Evolutionary conservation across 106 monocot genomes (phyloP), one percentile per base, ranked within the genome.

Genomic region (Dactylorhiza incarnata): DNA sequence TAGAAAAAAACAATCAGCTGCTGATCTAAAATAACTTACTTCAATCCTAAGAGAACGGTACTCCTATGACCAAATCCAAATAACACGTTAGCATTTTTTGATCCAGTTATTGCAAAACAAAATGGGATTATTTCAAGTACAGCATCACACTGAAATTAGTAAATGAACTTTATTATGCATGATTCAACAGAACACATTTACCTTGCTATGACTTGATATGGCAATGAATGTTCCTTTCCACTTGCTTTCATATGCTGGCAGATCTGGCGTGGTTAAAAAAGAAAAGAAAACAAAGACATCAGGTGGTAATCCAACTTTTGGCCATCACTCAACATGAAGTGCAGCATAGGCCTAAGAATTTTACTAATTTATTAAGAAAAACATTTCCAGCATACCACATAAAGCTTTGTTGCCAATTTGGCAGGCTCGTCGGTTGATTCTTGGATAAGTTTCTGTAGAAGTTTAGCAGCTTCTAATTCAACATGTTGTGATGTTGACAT

Each of bases 401-500:
- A 93, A 74, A 97, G 93, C 72, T 97, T 97, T 45, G 89, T 91
- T 68, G 93, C 96, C 71, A 97, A 81, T 85, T 97, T 97, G 10
- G 83, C 79, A 82, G 96, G 96, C 79, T 97, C 96, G 54, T 97
- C 96, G 81, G 86, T 97, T 48, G 96, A 97, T 58, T 97, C 96
- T 76, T 93, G 88, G 77, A 97, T 93, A 76, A 97, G 96, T 74
- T 89, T 97, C 12, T 97, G 91, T 72, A 97, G 69, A 83, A 97
- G 84, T 78, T 97, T 97, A 19, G 96, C 96, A 47, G 96, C 96
- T 58, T 93, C 96, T 54, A 97, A 43, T 75, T 97, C 96, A 75
- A 93, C 90, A 81, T 93, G 87, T 48, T 93, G 96, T 77, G 89
- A 76, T 63, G 92, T 75, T 48, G 85, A 84, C 96, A 97, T 97